Percentiles rank a stretch among this genome's conserved stretches.
These are phyloP conservation scores for Leccinum aurantiacum DNA, from an alignment of 768 basidiomycete species.

Conservation along the genomic window DNA sequence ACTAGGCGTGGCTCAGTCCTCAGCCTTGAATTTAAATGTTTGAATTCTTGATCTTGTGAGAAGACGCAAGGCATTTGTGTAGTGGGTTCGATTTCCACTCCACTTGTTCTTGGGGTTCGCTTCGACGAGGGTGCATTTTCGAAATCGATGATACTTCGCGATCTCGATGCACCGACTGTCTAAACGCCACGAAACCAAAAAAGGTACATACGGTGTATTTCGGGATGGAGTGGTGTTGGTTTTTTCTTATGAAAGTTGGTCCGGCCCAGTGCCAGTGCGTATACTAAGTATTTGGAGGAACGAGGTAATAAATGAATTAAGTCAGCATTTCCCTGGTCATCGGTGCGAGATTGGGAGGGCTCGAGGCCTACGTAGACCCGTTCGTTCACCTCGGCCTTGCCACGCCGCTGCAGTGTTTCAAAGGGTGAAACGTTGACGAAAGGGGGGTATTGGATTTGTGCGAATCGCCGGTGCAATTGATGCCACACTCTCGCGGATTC, in stretches of 20 bases:
- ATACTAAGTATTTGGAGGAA: not conserved
- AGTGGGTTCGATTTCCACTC: not conserved
- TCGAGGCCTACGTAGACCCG: not conserved
- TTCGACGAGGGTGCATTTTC: constrained; percentile 6
- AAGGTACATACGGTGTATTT: not conserved
- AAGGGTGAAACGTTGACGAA: not conserved
- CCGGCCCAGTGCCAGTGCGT: not conserved
- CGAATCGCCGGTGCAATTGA: not conserved
- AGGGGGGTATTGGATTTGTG: not conserved
- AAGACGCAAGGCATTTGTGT: not conserved
- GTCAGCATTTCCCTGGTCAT: not conserved
- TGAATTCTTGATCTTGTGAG: not conserved
- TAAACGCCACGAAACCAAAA: not conserved
- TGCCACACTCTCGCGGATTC: not conserved
- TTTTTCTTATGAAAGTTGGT: not conserved
- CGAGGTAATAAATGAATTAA: not conserved
- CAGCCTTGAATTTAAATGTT: not conserved
- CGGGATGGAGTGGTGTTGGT: not conserved
- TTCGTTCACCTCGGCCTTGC: not conserved
- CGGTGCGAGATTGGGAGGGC: not conserved
- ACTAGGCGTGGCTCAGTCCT: not conserved
- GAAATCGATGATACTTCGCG: not conserved
- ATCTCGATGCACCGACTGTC: not conserved
- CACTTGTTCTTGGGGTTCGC: not conserved
- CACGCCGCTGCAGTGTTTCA: not conserved